phyloP scores from a whole-genome alignment of 2,329 filamentous ascomycete genomes.

The Hymenoscyphus occultus region DNA sequence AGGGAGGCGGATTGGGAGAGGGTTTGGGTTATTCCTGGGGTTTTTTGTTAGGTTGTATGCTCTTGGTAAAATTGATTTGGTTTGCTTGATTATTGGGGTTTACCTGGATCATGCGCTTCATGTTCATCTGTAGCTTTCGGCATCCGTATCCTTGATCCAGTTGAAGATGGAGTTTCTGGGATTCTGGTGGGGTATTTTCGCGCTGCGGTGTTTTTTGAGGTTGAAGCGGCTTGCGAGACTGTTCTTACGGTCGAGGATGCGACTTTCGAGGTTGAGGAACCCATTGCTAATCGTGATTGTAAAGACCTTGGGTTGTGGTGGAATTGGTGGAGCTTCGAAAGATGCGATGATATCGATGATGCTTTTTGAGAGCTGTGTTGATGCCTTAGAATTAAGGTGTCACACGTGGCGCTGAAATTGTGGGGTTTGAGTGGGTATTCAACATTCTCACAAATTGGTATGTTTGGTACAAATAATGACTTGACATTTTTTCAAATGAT shows the following conservation, averaged over 20 bases:
- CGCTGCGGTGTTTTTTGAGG: slow-evolving; percentile 19
- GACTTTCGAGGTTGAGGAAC: slow-evolving; percentile 30
- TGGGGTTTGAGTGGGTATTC: not conserved
- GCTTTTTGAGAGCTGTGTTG: not conserved
- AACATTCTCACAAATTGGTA: too few species aligned
- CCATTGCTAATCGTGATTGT: slow-evolving; percentile 22
- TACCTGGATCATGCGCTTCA: not conserved
- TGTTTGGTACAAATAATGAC: too few species aligned
- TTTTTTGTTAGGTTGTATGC: slow-evolving; percentile 7
- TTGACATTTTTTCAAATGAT: too few species aligned
- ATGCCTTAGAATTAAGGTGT: not conserved
- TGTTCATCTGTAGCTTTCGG: not conserved
- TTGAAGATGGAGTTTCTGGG: slow-evolving; percentile 17
- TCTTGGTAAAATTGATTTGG: not conserved
- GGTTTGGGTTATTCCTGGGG: slow-evolving; percentile 18
- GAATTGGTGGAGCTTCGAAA: not conserved
- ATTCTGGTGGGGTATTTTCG: slow-evolving; percentile 34
- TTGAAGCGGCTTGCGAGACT: slow-evolving; percentile 22
- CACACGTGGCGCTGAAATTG: not conserved
- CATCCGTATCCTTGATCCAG: not conserved
- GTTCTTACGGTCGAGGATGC: slow-evolving; percentile 13
- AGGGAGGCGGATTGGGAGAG: slow-evolving; percentile 18
- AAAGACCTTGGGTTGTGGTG: too few species aligned
- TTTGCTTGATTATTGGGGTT: not conserved
- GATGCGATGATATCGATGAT: not conserved